Evolutionary conservation across 2,329 filamentous ascomycete genomes (phyloP).

Genomic region (Epichloe brachyelytri): DNA sequence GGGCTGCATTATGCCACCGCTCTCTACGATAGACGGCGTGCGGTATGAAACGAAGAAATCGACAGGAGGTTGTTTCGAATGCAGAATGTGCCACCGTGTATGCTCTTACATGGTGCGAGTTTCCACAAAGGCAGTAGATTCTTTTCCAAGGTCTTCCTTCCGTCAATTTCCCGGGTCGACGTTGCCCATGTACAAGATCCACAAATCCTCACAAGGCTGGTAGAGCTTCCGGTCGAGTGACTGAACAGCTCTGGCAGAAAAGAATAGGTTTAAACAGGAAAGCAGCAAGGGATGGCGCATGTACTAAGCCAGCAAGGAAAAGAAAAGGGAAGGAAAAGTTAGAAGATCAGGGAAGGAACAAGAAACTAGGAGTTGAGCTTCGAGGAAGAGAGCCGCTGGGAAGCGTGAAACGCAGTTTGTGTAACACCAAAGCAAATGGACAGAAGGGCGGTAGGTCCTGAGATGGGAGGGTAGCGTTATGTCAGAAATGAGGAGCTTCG

Average conservation of each 20-base stretch:
- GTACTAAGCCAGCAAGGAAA: not conserved
- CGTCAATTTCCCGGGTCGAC: not conserved
- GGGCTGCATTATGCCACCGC: constrained; percentile 4
- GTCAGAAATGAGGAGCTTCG: constrained; percentile 6
- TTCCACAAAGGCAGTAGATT: not conserved
- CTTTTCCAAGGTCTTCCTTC: not conserved
- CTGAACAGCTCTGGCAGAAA: not conserved
- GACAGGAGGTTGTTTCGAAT: not conserved
- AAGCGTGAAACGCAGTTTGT: constrained; percentile 14
- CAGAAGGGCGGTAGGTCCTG: constrained; percentile 4
- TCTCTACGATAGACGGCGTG: constrained; percentile 1
- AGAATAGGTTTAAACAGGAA: not conserved
- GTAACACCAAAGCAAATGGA: constrained; percentile 12
- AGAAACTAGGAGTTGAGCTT: constrained; percentile 3
- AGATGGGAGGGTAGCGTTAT: not conserved
- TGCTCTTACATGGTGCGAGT: constrained; percentile 9
- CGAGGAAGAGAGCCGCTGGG: constrained; percentile 9
- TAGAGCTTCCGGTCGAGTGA: not conserved
- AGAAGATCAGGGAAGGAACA: not conserved
- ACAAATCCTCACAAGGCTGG: not conserved
- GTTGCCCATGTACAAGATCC: not conserved
- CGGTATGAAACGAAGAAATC: not conserved
- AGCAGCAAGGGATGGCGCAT: not conserved
- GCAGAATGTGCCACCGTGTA: not conserved
- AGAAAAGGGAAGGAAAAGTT: not conserved